phyloP scores from a whole-genome alignment of 2,329 filamentous ascomycete genomes.

The Cadophora luteo-olivacea region DNA sequence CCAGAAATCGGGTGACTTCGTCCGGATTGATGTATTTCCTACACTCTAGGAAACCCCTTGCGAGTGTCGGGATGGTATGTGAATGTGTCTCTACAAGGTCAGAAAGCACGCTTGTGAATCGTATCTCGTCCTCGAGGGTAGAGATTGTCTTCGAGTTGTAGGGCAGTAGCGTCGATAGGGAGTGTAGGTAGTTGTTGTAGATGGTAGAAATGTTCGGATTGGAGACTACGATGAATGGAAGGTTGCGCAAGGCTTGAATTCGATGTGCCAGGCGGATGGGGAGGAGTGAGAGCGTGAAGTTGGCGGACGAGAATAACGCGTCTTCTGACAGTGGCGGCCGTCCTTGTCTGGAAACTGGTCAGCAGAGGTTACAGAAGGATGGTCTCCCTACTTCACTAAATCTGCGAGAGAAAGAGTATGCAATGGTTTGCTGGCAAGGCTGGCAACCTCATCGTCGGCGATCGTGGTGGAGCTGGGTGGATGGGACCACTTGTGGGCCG shows the following conservation, averaged over 20 bases:
- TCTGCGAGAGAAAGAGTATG: slow-evolving; percentile 86
- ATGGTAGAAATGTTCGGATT: slow-evolving; percentile 95
- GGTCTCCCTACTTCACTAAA: slow-evolving; percentile 73
- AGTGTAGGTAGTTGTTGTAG: slow-evolving; percentile 95
- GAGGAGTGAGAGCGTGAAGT: slow-evolving; percentile 92
- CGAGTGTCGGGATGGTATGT: slow-evolving; percentile 92
- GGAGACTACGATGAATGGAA: slow-evolving; percentile 98
- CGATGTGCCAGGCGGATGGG: slow-evolving; percentile 92
- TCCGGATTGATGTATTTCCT: slow-evolving; percentile 83
- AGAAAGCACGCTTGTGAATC: slow-evolving; percentile 90
- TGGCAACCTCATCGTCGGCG: slow-evolving; percentile 78
- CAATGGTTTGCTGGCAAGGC: slow-evolving; percentile 77
- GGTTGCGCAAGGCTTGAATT: slow-evolving; percentile 89
- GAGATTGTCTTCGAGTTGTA: slow-evolving; percentile 68
- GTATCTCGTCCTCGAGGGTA: slow-evolving; percentile 84
- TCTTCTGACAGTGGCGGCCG: slow-evolving; percentile 82
- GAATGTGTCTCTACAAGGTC: slow-evolving; percentile 95
- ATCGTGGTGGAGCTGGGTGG: slow-evolving; percentile 56
- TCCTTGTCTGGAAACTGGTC: slow-evolving; percentile 61
- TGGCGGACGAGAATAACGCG: slow-evolving; percentile 86
- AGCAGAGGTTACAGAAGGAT: neutral
- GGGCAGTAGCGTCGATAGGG: slow-evolving; percentile 86
- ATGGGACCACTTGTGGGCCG: slow-evolving; percentile 48
- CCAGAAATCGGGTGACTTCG: slow-evolving; percentile 90
- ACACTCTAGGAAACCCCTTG: slow-evolving; percentile 91